phyloP scores from a whole-genome alignment of 768 basidiomycete species.

The Naganishia kalamii region DNA sequence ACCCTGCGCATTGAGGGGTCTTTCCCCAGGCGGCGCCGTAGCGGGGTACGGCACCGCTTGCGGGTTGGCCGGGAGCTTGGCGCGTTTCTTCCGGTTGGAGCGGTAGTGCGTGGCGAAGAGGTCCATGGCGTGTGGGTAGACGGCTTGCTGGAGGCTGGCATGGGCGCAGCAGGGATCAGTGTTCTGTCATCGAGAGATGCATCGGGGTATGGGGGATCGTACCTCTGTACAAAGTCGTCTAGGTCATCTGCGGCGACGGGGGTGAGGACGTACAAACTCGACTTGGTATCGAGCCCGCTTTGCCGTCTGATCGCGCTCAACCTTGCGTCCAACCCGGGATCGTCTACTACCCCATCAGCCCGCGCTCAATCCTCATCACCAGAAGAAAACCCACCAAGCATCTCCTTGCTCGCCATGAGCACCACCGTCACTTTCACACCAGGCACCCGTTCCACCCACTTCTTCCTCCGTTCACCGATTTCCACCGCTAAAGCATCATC shows the following conservation, averaged over 20 bases:
- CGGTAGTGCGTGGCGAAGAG: conserved; percentile 92
- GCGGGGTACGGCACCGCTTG: conserved; percentile 36
- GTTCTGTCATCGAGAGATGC: too few species aligned
- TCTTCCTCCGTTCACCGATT: conserved; percentile 70
- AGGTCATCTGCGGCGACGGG: conserved; percentile 83
- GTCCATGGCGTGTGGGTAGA: conserved; percentile 82
- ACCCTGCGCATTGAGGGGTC: conserved; percentile 71
- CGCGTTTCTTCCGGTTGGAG: conserved; percentile 81
- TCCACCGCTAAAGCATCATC: conserved; percentile 75
- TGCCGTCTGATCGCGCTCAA: conserved; percentile 81
- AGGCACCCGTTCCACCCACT: conserved; percentile 68
- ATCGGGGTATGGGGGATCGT: conserved; percentile 11
- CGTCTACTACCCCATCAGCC: conserved; percentile 54
- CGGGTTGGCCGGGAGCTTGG: conserved; percentile 55
- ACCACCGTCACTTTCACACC: conserved; percentile 93
- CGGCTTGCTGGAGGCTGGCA: conserved; percentile 71
- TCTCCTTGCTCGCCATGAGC: conserved; percentile 74
- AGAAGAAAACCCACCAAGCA: conserved; percentile 62
- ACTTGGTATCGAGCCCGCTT: conserved; percentile 81
- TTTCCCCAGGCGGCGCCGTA: conserved; percentile 35
- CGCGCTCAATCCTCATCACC: background rate
- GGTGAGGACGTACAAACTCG: conserved; percentile 87
- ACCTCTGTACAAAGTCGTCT: conserved; percentile 82
- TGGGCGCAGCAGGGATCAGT: background rate
- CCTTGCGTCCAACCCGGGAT: conserved; percentile 71